A percentile compares a stretch with the other conserved stretches of the same genome.
Conservation (phyloP, 305 asterid genomes). For the Fraxinus dipetala region DNA sequence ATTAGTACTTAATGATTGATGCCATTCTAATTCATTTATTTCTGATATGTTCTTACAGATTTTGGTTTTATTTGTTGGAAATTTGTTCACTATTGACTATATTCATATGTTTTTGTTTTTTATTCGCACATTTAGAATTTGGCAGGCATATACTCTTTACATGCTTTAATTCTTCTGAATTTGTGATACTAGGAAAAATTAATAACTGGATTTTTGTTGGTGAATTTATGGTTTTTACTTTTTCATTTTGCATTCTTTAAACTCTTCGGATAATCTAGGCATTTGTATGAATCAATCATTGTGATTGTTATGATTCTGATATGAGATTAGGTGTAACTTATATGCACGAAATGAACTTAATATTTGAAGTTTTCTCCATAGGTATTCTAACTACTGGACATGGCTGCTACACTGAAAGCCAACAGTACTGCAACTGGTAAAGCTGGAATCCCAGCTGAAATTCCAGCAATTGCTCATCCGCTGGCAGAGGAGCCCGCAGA, state of each 20-base stretch:
- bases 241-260: background rate
- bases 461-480: conserved; percentile 73
- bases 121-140: background rate
- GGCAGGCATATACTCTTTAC: background rate
- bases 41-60: background rate
- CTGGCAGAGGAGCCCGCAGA: conserved; percentile 57
- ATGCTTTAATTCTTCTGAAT: background rate
- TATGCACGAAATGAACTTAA: background rate
- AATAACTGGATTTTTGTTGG: background rate
- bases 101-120: background rate
- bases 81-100: background rate
- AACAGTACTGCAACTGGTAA: conserved; percentile 32
- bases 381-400: conserved; percentile 17
- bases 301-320: background rate
- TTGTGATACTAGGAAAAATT: background rate
- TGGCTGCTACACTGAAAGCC: conserved; percentile 48
- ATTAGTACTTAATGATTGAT: background rate
- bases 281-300: background rate
- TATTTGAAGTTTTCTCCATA: background rate
- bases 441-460: conserved; percentile 36
- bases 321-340: background rate
- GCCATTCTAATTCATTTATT: background rate
- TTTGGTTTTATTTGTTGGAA: background rate
- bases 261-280: background rate
- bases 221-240: background rate